Conservation (phyloP, 257 asterid genomes). For the Primulina tabacum region DNA sequence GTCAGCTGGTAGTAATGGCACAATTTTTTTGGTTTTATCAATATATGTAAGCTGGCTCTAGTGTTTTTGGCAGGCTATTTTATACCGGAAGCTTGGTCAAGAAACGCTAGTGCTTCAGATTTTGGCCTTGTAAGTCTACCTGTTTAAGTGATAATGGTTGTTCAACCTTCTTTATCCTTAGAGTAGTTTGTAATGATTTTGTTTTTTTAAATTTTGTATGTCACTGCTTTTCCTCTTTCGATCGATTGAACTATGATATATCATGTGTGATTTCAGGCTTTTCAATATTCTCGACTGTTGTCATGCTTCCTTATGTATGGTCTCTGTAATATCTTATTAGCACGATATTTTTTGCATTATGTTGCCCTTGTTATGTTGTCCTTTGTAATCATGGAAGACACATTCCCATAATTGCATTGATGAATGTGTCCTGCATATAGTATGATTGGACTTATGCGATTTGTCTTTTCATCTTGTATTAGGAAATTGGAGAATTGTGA, state of each 20-base stretch:
- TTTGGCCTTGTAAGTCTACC: constrained; percentile 74
- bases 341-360: background rate
- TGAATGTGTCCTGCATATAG: constrained; percentile 8
- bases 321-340: background rate
- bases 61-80: constrained; percentile 78
- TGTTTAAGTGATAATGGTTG: constrained; percentile 3
- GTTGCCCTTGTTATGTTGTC: constrained; percentile 3
- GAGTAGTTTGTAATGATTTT: background rate
- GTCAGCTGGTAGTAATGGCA: constrained; percentile 10
- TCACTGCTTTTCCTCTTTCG: background rate
- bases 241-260: background rate
- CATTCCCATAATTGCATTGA: background rate
- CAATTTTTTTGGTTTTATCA: background rate
- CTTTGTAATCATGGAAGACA: constrained; percentile 9
- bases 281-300: background rate
- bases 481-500: constrained; percentile 95
- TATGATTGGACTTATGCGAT: background rate
- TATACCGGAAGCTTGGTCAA: constrained; percentile 92
- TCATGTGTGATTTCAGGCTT: background rate
- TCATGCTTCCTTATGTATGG: background rate
- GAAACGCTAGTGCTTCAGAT: constrained; percentile 81
- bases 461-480: constrained; percentile 21
- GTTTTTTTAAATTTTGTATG: background rate
- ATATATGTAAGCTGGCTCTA: constrained; percentile 6
- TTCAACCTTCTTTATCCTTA: background rate